Conservation (phyloP, 1,284 basidiomycete species). For the Wallemia hederae region DNA sequence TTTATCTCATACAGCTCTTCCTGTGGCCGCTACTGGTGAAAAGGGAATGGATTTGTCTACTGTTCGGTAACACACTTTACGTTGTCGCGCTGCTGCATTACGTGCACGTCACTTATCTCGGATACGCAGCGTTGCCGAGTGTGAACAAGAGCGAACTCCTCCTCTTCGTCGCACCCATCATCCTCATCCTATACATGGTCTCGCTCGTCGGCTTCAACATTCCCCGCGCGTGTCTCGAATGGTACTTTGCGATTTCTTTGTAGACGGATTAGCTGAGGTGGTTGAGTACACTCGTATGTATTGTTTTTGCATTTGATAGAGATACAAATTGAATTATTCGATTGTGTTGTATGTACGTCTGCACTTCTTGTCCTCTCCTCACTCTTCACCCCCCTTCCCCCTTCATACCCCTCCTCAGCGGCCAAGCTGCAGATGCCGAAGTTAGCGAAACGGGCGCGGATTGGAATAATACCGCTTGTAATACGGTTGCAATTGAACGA, state of each 20-base stretch:
- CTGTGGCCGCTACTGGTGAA: not conserved
- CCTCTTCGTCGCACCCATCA: slow-evolving; percentile 11
- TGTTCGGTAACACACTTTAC: not conserved
- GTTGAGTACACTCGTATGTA: no score
- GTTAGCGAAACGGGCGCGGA: not conserved
- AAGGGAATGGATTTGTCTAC: not conserved
- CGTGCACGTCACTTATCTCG: not conserved
- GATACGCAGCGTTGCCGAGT: not conserved
- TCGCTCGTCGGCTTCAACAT: slow-evolving; percentile 14
- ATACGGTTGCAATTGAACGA: no score
- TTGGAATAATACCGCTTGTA: no score
- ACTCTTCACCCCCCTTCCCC: no score
- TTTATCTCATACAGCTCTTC: not conserved
- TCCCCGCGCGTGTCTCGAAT: not conserved
- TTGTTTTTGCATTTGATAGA: no score
- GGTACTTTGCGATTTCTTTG: not conserved
- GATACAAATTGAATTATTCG: no score
- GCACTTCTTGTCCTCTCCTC: no score
- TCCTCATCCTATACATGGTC: slow-evolving; percentile 12
- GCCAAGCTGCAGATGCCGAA: not conserved
- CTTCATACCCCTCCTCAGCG: not conserved
- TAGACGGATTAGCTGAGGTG: not conserved
- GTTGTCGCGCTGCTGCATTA: not conserved
- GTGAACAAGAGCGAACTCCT: slow-evolving; percentile 8
- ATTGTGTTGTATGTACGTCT: no score